Evolutionary conservation across 2,329 filamentous ascomycete genomes (phyloP).

Genomic region (Dactylellina parvicollis): DNA sequence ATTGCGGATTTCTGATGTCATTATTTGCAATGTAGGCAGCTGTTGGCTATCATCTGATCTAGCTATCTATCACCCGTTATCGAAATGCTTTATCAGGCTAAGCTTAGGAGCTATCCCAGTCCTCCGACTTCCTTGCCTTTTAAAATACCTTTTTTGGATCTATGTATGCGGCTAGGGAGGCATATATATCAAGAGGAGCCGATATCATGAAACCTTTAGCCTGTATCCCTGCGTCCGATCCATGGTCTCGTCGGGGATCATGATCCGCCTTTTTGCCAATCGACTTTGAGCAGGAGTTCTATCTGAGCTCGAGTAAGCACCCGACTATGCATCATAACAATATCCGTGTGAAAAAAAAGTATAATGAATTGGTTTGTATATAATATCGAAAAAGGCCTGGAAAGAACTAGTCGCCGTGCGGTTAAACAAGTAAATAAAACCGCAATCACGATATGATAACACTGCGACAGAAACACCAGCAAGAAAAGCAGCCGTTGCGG

Average conservation of each 20-base stretch:
- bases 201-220: conserved; percentile 33
- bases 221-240: conserved; percentile 22
- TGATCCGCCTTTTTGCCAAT: neutral
- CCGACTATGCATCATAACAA: neutral
- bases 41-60: neutral
- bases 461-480: conserved; percentile 15
- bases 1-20: neutral
- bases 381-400: conserved; percentile 2
- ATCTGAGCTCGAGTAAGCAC: no score
- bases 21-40: neutral
- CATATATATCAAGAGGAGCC: neutral
- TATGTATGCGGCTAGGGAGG: neutral
- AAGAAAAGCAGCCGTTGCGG: conserved; percentile 2
- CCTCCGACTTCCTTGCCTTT: neutral
- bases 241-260: neutral
- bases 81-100: neutral
- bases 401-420: neutral
- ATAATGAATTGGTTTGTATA: conserved; percentile 32
- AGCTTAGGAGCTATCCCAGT: neutral
- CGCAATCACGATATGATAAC: conserved; percentile 26
- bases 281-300: neutral
- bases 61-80: neutral
- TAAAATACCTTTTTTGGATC: neutral
- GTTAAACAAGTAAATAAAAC: conserved; percentile 32
- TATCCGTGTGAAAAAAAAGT: no score